Conservation (phyloP, 306 rosid genomes). For the Cicer bijugum region DNA sequence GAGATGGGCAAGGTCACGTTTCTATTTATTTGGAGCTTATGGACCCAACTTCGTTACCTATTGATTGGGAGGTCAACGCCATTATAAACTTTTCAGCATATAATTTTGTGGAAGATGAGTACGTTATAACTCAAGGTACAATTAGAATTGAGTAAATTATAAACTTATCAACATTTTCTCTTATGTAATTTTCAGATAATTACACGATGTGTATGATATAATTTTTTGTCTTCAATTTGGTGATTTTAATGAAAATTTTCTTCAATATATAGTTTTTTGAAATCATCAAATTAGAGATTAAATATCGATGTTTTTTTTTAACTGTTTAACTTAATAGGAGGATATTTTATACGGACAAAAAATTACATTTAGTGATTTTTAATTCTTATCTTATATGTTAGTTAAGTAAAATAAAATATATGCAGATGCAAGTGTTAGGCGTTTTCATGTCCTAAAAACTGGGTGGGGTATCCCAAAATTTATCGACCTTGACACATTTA, state of each 20-base stretch:
- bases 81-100: slow-evolving; percentile 47
- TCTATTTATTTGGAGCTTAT: slow-evolving; percentile 44
- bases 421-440: slow-evolving; percentile 43
- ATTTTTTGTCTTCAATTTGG: too few species aligned
- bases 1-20: slow-evolving; percentile 45
- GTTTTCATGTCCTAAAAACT: slow-evolving; percentile 43
- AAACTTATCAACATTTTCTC: neutral
- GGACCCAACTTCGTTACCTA: slow-evolving; percentile 15
- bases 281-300: too few species aligned
- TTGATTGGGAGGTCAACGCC: slow-evolving; percentile 53
- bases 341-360: too few species aligned
- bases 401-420: neutral
- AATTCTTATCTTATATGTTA: neutral
- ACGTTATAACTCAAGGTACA: slow-evolving; percentile 46
- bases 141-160: neutral
- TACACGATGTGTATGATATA: too few species aligned
- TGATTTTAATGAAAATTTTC: too few species aligned
- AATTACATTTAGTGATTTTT: too few species aligned
- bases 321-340: too few species aligned
- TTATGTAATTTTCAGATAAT: too few species aligned
- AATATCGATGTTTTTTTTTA: too few species aligned
- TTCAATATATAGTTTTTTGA: too few species aligned
- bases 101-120: slow-evolving; percentile 41
- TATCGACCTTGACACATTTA: slow-evolving; percentile 40
- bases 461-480: slow-evolving; percentile 47